These are phyloP conservation scores for Pholiota conissans DNA, from an alignment of 768 basidiomycete genomes.

Conservation along the genomic window DNA sequence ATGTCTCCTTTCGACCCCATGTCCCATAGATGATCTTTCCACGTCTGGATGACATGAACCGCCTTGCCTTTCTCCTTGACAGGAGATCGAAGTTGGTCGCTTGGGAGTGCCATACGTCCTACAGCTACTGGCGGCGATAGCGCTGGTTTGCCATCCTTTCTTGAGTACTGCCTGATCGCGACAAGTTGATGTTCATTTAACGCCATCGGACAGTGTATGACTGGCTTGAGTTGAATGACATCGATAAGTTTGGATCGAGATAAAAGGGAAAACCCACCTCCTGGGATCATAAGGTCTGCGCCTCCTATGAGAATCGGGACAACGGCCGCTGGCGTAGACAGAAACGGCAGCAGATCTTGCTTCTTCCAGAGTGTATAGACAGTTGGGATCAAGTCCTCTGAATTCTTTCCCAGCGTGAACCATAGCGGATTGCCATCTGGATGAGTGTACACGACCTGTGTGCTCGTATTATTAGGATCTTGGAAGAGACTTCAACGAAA, in stretches of 20 bases:
- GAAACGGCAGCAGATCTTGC: slow-evolving; percentile 60
- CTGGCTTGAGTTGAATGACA: slow-evolving; percentile 41
- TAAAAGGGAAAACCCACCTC: slow-evolving; percentile 49
- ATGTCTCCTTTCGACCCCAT: slow-evolving; percentile 64
- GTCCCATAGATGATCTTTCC: slow-evolving; percentile 76
- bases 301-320: slow-evolving; percentile 72
- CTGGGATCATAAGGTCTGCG: slow-evolving; percentile 90
- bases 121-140: slow-evolving; percentile 70
- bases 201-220: slow-evolving; percentile 51
- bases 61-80: slow-evolving; percentile 72
- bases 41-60: slow-evolving; percentile 68
- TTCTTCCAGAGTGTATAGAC: slow-evolving; percentile 83
- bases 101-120: slow-evolving; percentile 65
- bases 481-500: not conserved
- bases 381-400: slow-evolving; percentile 73
- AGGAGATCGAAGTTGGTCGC: slow-evolving; percentile 42
- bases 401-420: slow-evolving; percentile 72
- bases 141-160: slow-evolving; percentile 29
- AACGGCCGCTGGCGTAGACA: slow-evolving; percentile 73
- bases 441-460: slow-evolving; percentile 63
- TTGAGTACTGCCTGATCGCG: slow-evolving; percentile 52
- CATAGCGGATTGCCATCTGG: slow-evolving; percentile 73
- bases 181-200: slow-evolving; percentile 56
- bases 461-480: slow-evolving; percentile 1
- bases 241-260: not conserved